phyloP scores from a whole-genome alignment of 176 grass and related monocot genomes.

The Chrysopogon serrulatus region DNA sequence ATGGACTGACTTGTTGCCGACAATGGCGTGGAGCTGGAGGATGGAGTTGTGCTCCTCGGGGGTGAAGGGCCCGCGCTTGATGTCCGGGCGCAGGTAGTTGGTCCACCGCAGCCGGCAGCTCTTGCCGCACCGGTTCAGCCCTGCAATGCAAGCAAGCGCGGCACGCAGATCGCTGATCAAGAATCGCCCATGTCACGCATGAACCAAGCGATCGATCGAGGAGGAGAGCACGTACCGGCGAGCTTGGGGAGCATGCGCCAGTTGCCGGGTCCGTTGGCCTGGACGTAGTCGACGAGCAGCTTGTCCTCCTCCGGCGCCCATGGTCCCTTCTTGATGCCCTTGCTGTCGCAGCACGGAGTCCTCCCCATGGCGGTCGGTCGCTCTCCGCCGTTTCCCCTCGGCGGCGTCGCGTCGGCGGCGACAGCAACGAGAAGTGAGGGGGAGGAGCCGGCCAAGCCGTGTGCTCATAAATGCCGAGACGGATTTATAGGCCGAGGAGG shows the following conservation, averaged over 20 bases:
- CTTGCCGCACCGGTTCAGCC: slow-evolving; percentile 92
- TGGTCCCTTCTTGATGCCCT: slow-evolving; percentile 90
- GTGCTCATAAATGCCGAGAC: slow-evolving; percentile 5
- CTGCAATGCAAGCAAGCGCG: slow-evolving; percentile 20
- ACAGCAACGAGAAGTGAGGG: background rate
- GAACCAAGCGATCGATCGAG: background rate
- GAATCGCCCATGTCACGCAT: background rate
- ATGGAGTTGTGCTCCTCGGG: slow-evolving; percentile 85
- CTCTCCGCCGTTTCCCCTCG: background rate
- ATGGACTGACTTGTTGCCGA: slow-evolving; percentile 94
- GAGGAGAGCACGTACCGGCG: slow-evolving; percentile 46
- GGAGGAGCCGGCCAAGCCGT: no score
- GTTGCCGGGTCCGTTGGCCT: slow-evolving; percentile 75
- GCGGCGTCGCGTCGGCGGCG: background rate
- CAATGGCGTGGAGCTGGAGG: slow-evolving; percentile 88
- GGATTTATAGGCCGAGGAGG: slow-evolving; percentile 60
- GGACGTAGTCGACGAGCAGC: slow-evolving; percentile 81
- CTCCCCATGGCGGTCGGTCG: slow-evolving; percentile 51
- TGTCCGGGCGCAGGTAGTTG: slow-evolving; percentile 96
- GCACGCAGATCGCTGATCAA: background rate
- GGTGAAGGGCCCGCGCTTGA: slow-evolving; percentile 92
- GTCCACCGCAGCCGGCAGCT: slow-evolving; percentile 99
- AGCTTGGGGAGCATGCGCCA: slow-evolving; percentile 94
- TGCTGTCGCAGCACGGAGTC: slow-evolving; percentile 92
- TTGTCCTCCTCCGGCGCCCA: slow-evolving; percentile 98